Evolutionary conservation across 2,329 filamentous ascomycete genomes (phyloP).

Genomic region (Colletotrichum viniferum): DNA sequence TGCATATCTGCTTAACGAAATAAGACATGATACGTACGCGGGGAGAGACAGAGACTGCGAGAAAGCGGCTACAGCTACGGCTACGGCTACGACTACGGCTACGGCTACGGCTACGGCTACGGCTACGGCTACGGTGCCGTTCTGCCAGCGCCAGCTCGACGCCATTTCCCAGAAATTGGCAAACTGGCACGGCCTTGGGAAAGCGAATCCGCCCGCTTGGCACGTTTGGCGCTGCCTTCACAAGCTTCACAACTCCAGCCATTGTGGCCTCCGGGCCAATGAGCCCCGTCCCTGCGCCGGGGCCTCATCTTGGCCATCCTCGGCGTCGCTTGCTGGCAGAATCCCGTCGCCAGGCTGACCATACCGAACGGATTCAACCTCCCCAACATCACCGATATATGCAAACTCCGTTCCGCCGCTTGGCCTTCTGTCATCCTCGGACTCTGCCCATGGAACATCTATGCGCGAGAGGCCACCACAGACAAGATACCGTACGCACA

Average conservation of each 20-base stretch:
- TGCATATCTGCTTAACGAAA: neutral
- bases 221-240: neutral
- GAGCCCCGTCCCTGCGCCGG: neutral
- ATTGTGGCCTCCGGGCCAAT: neutral
- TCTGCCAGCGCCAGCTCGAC: neutral
- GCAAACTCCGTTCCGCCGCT: neutral
- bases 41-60: neutral
- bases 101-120: neutral
- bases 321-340: neutral
- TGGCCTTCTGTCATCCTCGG: neutral
- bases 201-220: conserved; percentile 4
- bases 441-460: neutral
- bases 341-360: neutral
- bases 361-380: neutral
- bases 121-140: neutral
- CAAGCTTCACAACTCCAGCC: neutral
- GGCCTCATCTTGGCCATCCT: conserved; percentile 6
- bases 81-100: neutral
- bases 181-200: neutral
- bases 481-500: neutral
- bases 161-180: conserved; percentile 1
- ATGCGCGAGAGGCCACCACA: neutral
- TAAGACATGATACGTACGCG: neutral
- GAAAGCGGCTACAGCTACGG: neutral
- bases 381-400: neutral